phyloP scores from a whole-genome alignment of 148 eudicot species.

The Vaccinium myrtillus region DNA sequence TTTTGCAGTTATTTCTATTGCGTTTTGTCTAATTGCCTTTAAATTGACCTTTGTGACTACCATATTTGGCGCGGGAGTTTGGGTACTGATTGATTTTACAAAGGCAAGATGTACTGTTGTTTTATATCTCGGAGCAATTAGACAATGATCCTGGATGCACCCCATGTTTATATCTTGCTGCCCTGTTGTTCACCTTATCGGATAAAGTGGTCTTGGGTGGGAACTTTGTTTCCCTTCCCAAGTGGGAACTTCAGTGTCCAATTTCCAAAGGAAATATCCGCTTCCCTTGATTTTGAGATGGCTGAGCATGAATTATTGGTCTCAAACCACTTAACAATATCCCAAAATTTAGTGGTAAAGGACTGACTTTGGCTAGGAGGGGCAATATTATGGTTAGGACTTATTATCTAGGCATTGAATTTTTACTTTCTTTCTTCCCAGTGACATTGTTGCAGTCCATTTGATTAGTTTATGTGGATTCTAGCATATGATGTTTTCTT shows the following conservation, averaged over 20 bases:
- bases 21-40: neutral
- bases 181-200: neutral
- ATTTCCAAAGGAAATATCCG: neutral
- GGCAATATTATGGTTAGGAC: neutral
- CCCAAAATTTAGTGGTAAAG: neutral
- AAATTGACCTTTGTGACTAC: neutral
- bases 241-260: neutral
- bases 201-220: neutral
- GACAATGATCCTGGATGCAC: neutral
- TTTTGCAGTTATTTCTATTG: neutral
- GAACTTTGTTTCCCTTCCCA: neutral
- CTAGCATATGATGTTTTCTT: neutral
- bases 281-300: neutral
- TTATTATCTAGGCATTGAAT: neutral
- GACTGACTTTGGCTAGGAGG: neutral
- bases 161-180: too few species aligned
- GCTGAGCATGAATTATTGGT: neutral
- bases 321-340: neutral
- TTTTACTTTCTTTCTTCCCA: neutral
- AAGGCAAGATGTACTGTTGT: neutral
- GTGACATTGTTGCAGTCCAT: neutral
- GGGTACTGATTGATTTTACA: neutral
- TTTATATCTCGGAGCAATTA: neutral
- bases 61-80: neutral
- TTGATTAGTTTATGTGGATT: neutral